Evolutionary conservation across 106 monocot genomes (phyloP), one percentile per base, ranked within the genome.

Genomic region (Dactylorhiza incarnata): DNA sequence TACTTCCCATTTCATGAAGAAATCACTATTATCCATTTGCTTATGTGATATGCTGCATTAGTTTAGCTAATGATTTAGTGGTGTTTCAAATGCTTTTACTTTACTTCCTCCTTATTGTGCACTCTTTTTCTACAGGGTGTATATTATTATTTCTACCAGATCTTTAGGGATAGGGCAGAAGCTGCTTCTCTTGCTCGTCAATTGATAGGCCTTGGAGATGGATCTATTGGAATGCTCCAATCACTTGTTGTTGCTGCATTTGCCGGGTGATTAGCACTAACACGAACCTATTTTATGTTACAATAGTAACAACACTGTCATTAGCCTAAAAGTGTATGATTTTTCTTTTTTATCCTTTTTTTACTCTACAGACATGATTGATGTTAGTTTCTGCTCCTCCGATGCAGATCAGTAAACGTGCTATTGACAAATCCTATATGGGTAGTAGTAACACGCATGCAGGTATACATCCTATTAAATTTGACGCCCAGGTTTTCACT

Each of bases 121-220:
- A 65, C 65, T 63, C 79, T 83, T 77, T 24, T 85, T 70, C 71
- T 55, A 67, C 82, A 94, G 94, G 99, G 99, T 72, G 91, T 99
- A 48, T 99, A 99, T 81, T 94, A 99, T 49, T 99, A 94, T 78
- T 90, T 99, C 82, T 99, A 99, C 82, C 94, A 99, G 79, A 85
- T 94, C 76, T 99, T 99, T 78, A 87, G 94, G 85, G 83, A 78
- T 79, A 87, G 82, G 66, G 99, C 99, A 49, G 91, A 94, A 87
- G 65, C 74, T 58, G 83, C 83, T 63, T 87, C 94, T 70, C 89
- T 83, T 52, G 69, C 82, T 54, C 89, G 75, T 9, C 85, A 81
- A 81, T 88, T 73, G 78, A 91, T 71, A 76, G 99, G 99, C 12
- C 19, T 80, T 73, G 99, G 99, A 37, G 91, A 99, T 88, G 99